Conservation (phyloP, 2,329 filamentous ascomycete species). For the Hypoxylon rubiginosum region DNA sequence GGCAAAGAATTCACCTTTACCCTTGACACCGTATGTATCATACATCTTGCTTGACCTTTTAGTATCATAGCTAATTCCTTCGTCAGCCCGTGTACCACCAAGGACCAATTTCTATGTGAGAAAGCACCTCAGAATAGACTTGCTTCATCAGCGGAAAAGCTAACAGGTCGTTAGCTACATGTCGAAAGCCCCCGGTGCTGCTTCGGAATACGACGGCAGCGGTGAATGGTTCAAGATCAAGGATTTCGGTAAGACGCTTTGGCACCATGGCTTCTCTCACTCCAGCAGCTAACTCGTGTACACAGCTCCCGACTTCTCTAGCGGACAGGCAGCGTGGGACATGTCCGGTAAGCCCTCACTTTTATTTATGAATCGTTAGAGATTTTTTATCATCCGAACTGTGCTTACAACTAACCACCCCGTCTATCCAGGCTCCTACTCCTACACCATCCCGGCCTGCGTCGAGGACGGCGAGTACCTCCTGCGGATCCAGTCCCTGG, state of each 20-base stretch:
- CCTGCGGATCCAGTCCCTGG: conserved; percentile 71
- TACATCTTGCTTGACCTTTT: neutral
- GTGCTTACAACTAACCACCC: no score
- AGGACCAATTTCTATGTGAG: conserved; percentile 56
- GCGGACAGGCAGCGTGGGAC: conserved; percentile 52
- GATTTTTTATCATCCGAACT: no score
- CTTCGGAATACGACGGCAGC: conserved; percentile 55
- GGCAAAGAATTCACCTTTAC: conserved; percentile 57
- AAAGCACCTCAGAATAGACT: neutral
- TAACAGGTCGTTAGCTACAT: conserved; percentile 53
- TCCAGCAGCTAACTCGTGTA: conserved; percentile 10
- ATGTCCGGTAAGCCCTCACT: conserved; percentile 50
- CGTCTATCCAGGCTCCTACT: conserved; percentile 50
- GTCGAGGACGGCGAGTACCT: conserved; percentile 71
- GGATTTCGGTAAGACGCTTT: conserved; percentile 50
- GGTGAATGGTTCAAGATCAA: conserved; percentile 60
- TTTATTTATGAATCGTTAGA: no score
- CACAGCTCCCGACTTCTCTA: conserved; percentile 53
- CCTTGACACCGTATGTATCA: conserved; percentile 49
- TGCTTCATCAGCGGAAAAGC: neutral
- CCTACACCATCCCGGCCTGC: conserved; percentile 62
- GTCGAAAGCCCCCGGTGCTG: conserved; percentile 56
- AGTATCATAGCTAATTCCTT: conserved; percentile 10
- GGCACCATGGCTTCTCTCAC: neutral
- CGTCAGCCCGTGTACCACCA: conserved; percentile 58